Evolutionary conservation across 2,329 filamentous ascomycete genomes (phyloP).

Genomic region (Cordyceps javanica): DNA sequence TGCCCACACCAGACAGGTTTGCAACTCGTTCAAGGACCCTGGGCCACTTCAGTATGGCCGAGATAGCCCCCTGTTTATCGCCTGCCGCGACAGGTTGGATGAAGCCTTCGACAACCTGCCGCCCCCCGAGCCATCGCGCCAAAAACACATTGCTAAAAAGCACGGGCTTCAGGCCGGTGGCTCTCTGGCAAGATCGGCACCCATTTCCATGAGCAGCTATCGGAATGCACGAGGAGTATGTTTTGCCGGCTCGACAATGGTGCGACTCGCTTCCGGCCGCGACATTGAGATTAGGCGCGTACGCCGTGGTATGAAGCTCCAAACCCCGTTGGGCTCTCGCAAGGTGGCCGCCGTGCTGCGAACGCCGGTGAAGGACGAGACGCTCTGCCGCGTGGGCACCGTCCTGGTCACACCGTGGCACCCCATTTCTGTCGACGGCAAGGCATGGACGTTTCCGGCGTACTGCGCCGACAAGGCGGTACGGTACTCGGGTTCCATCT

Average conservation of each 20-base stretch:
- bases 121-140: slow-evolving; percentile 33
- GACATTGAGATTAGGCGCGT: slow-evolving; percentile 37
- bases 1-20: slow-evolving; percentile 50
- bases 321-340: slow-evolving; percentile 44
- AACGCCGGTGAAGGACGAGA: slow-evolving; percentile 34
- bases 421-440: slow-evolving; percentile 38
- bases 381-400: slow-evolving; percentile 39
- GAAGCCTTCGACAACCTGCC: slow-evolving; percentile 41
- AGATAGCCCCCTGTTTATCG: slow-evolving; percentile 44
- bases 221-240: slow-evolving; percentile 39
- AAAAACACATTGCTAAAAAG: neutral
- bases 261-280: slow-evolving; percentile 37
- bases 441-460: slow-evolving; percentile 42
- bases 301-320: slow-evolving; percentile 39
- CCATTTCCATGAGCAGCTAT: slow-evolving; percentile 37
- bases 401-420: slow-evolving; percentile 56
- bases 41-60: slow-evolving; percentile 50
- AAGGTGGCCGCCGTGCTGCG: slow-evolving; percentile 45
- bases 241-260: slow-evolving; percentile 44
- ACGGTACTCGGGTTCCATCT: slow-evolving; percentile 45
- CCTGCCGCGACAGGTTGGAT: slow-evolving; percentile 44
- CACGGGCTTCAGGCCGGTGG: neutral
- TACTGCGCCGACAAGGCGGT: slow-evolving; percentile 26
- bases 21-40: slow-evolving; percentile 57
- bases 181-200: neutral